phyloP scores from a whole-genome alignment of 371 early-diverging fungal species.

The Lichtheimia corymbifera region DNA sequence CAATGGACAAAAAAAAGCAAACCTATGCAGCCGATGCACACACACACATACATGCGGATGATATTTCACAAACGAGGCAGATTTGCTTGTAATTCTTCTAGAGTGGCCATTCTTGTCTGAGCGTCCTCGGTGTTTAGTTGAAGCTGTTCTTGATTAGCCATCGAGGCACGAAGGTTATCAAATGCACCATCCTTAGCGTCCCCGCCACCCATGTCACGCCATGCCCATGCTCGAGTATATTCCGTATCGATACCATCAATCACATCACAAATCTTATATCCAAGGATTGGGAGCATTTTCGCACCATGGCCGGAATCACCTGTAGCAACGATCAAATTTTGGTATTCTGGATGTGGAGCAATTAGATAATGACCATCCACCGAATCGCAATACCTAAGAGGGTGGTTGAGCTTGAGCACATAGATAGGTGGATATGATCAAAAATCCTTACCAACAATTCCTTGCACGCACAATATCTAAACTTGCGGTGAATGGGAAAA shows the following conservation, averaged over 20 bases:
- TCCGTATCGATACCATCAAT: slow-evolving; percentile 30
- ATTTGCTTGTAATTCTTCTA: neutral
- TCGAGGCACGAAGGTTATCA: slow-evolving; percentile 15
- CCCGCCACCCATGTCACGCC: slow-evolving; percentile 19
- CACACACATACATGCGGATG: neutral
- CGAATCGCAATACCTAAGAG: slow-evolving; percentile 50
- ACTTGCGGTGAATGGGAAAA: slow-evolving; percentile 31
- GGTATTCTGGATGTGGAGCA: slow-evolving; percentile 40
- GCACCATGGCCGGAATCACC: slow-evolving; percentile 57
- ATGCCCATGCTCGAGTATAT: slow-evolving; percentile 28
- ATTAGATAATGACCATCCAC: slow-evolving; percentile 49
- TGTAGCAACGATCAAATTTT: slow-evolving; percentile 42
- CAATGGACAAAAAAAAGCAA: too few relatives aligned
- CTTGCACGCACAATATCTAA: slow-evolving; percentile 35
- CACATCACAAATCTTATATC: slow-evolving; percentile 29
- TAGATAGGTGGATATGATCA: too few relatives aligned
- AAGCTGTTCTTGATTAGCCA: slow-evolving; percentile 8
- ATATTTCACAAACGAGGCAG: neutral
- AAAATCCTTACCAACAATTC: slow-evolving; percentile 37
- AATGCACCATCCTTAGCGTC: slow-evolving; percentile 11
- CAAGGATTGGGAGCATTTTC: slow-evolving; percentile 40
- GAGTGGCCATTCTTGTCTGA: slow-evolving; percentile 11
- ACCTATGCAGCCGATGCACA: too few relatives aligned
- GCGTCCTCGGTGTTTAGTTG: slow-evolving; percentile 7
- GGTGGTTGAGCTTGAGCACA: too few relatives aligned